phyloP scores from a whole-genome alignment of 306 rosid species.

The Benincasa hispida region DNA sequence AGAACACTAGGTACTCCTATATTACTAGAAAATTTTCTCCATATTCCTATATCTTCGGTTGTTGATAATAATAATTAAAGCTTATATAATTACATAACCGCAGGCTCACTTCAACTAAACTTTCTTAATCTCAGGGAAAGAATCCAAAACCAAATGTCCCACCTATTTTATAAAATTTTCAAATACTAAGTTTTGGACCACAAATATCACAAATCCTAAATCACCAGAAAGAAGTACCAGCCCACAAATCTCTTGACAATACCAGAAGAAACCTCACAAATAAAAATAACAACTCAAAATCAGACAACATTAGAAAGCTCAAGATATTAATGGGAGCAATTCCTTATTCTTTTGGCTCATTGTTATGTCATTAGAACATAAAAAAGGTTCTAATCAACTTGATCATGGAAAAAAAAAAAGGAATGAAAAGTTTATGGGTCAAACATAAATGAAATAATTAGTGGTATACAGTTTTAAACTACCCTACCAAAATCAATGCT shows the following conservation, averaged over 20 bases:
- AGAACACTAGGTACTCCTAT: too few relatives aligned
- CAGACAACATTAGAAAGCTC: background rate
- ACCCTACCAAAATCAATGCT: conserved; percentile 33
- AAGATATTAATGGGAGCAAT: background rate
- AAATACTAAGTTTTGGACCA: background rate
- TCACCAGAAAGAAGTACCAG: background rate
- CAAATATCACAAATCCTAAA: background rate
- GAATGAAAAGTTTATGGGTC: background rate
- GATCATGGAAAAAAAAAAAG: background rate
- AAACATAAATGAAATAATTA: conserved; percentile 13
- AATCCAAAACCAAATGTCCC: background rate
- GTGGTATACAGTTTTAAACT: conserved; percentile 46
- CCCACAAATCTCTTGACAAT: background rate
- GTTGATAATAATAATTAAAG: too few relatives aligned
- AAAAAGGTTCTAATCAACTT: conserved; percentile 8
- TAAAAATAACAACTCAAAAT: background rate
- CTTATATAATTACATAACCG: background rate
- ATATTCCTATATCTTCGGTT: too few relatives aligned
- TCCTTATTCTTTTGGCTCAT: background rate
- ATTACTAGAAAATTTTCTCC: too few relatives aligned
- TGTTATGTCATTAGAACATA: background rate
- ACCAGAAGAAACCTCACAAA: background rate
- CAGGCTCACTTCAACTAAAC: background rate
- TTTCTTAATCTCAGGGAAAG: background rate
- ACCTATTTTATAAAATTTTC: background rate